phyloP scores from a whole-genome alignment of 2,329 filamentous ascomycete genomes.

The Coniochaeta ligniaria region DNA sequence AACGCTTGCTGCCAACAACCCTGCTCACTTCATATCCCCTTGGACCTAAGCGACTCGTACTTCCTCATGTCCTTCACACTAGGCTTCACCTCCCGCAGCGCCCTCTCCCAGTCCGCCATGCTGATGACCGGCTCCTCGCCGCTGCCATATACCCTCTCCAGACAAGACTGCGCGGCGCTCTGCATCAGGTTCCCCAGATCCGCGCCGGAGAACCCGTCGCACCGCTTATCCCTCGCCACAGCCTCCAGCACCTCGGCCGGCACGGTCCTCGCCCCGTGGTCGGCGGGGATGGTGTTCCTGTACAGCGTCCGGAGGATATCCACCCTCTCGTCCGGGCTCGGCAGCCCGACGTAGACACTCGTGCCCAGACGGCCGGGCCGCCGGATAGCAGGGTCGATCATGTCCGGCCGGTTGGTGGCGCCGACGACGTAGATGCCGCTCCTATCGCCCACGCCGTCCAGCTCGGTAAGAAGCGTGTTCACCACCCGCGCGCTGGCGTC shows the following conservation, averaged over 20 bases:
- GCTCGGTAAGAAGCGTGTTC: constrained; percentile 88
- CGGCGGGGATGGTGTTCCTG: constrained; percentile 33
- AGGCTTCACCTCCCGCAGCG: constrained; percentile 37
- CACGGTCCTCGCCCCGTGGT: constrained; percentile 16
- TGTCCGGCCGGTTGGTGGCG: constrained; percentile 90
- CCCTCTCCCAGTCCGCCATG: constrained; percentile 44
- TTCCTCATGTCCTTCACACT: constrained; percentile 41
- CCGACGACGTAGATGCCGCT: constrained; percentile 90
- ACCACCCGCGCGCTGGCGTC: constrained; percentile 86
- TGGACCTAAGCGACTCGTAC: constrained; percentile 21
- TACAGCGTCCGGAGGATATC: constrained; percentile 74
- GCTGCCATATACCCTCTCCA: constrained; percentile 20
- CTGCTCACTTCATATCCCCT: not conserved
- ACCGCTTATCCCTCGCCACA: constrained; percentile 61
- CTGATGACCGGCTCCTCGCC: constrained; percentile 25
- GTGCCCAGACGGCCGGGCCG: constrained; percentile 84
- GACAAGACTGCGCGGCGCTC: constrained; percentile 28
- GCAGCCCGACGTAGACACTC: constrained; percentile 83
- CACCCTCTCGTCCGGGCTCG: constrained; percentile 65
- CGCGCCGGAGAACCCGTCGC: constrained; percentile 69
- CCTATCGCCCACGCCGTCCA: constrained; percentile 77
- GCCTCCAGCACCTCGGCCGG: constrained; percentile 39
- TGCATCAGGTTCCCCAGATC: constrained; percentile 49
- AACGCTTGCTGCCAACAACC: too few relatives aligned
- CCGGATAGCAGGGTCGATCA: constrained; percentile 93